Percentiles rank a stretch among this genome's conserved stretches.
Evolutionary conservation across 1,284 basidiomycete species (phyloP).

Genomic region (Wallemia ichthyophaga): DNA sequence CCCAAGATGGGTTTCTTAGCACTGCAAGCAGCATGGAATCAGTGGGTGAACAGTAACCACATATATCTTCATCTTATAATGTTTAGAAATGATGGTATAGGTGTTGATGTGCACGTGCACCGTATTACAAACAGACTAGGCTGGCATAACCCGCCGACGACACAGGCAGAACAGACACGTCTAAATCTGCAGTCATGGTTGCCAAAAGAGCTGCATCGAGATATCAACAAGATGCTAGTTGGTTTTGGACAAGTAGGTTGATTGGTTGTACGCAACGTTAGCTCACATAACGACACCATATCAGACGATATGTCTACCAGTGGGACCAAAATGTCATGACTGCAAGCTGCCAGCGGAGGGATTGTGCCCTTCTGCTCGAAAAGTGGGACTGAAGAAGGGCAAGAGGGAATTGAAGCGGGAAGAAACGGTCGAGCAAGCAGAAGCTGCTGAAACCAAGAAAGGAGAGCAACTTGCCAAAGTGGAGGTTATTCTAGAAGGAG

Average conservation of each 20-base stretch:
- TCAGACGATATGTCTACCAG: slow-evolving; percentile 36
- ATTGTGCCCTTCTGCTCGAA: slow-evolving; percentile 15
- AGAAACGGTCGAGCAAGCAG: neutral
- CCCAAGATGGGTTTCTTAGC: slow-evolving; percentile 75
- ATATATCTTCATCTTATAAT: neutral
- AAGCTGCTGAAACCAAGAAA: too few species aligned
- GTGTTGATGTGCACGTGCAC: slow-evolving; percentile 87
- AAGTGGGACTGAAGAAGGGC: neutral
- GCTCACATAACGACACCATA: neutral
- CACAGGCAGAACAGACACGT: slow-evolving; percentile 64
- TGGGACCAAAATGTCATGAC: slow-evolving; percentile 49
- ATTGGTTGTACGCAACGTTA: neutral
- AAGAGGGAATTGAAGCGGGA: neutral
- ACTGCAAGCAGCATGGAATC: slow-evolving; percentile 53
- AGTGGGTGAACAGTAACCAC: slow-evolving; percentile 22
- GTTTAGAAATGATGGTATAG: slow-evolving; percentile 61
- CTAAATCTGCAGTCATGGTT: slow-evolving; percentile 75
- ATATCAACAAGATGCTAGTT: slow-evolving; percentile 65
- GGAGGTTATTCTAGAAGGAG: neutral
- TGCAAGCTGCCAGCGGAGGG: slow-evolving; percentile 22
- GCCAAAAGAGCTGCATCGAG: slow-evolving; percentile 39
- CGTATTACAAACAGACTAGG: slow-evolving; percentile 69
- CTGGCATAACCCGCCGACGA: slow-evolving; percentile 63
- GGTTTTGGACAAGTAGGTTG: slow-evolving; percentile 58
- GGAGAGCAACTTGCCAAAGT: neutral